These are phyloP conservation scores for Aurifilum marmelostoma DNA, from an alignment of 2,329 filamentous ascomycete genomes.

Conservation along the genomic window DNA sequence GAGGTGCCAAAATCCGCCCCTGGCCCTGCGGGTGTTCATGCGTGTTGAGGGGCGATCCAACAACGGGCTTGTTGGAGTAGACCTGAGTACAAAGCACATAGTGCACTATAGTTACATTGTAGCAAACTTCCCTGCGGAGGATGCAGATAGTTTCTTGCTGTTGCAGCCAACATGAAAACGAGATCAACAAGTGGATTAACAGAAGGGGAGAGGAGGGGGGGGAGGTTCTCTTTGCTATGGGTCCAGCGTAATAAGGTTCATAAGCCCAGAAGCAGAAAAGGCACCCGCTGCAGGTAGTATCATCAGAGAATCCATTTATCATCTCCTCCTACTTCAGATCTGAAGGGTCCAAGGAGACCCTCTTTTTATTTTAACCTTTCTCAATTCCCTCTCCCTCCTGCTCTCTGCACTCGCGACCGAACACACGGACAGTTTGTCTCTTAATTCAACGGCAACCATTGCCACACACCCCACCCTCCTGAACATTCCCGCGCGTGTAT, in stretches of 20 bases:
- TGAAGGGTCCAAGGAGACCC: not conserved
- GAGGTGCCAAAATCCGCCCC: not conserved
- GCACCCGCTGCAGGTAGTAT: not conserved
- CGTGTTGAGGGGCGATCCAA: not conserved
- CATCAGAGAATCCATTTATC: not conserved
- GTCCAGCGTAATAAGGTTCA: not conserved
- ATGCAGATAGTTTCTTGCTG: not conserved
- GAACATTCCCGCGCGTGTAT: not conserved
- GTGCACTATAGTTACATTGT: not conserved
- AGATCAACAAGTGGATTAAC: not conserved
- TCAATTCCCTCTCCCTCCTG: not conserved
- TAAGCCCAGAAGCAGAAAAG: not conserved
- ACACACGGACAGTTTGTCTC: slow-evolving; percentile 18
- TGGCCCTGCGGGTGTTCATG: not conserved
- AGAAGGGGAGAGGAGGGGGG: no score
- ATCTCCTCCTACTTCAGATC: not conserved
- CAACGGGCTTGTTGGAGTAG: not conserved
- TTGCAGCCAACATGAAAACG: not conserved
- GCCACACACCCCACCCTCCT: not conserved
- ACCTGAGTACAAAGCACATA: not conserved
- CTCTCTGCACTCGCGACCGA: not conserved
- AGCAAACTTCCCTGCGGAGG: not conserved
- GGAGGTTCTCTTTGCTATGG: not conserved
- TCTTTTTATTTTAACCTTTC: not conserved
- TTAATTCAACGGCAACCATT: slow-evolving; percentile 7